Evolutionary conservation across 176 grass and related monocot species (phyloP).

Genomic region (Tuctoria greenei): DNA sequence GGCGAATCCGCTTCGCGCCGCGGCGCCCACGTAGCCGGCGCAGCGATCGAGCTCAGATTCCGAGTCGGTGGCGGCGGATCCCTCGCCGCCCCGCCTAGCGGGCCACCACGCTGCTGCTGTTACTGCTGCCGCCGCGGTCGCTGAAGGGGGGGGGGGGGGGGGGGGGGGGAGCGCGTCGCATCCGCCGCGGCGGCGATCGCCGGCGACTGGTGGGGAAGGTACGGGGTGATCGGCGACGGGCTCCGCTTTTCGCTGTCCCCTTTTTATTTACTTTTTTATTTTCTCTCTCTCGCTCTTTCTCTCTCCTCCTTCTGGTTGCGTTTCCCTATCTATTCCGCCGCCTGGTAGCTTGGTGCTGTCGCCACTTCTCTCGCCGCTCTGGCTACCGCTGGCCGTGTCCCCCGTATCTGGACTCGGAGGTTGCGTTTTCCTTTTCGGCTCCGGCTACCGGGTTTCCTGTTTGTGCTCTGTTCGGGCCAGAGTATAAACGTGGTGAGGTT

Average conservation of each 20-base stretch:
- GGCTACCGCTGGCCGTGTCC: conserved; percentile 20
- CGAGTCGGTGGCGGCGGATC: neutral
- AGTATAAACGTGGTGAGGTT: neutral
- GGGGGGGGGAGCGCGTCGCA: conserved; percentile 61
- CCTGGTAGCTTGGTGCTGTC: conserved; percentile 23
- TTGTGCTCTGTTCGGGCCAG: neutral
- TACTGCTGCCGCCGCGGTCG: conserved; percentile 20
- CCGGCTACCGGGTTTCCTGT: neutral
- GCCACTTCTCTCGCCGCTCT: conserved; percentile 14
- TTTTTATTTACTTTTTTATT: neutral
- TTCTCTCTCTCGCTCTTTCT: too few relatives aligned
- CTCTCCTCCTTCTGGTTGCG: neutral
- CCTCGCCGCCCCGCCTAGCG: conserved; percentile 12
- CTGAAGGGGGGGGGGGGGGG: conserved; percentile 30
- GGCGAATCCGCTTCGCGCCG: conserved; percentile 17
- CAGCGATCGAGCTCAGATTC: neutral
- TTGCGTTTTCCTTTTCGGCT: neutral
- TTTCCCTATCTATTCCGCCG: conserved; percentile 19
- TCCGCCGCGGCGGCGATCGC: conserved; percentile 47
- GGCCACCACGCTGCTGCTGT: conserved; percentile 26
- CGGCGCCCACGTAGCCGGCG: conserved; percentile 8
- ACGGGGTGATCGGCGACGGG: neutral
- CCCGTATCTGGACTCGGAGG: neutral
- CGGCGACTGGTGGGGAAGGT: conserved; percentile 15
- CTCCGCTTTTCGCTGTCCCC: neutral